Base-by-base conservation (phyloP, 192 early-diverging fungal species). In the Rhizophagus sp. region DNA sequence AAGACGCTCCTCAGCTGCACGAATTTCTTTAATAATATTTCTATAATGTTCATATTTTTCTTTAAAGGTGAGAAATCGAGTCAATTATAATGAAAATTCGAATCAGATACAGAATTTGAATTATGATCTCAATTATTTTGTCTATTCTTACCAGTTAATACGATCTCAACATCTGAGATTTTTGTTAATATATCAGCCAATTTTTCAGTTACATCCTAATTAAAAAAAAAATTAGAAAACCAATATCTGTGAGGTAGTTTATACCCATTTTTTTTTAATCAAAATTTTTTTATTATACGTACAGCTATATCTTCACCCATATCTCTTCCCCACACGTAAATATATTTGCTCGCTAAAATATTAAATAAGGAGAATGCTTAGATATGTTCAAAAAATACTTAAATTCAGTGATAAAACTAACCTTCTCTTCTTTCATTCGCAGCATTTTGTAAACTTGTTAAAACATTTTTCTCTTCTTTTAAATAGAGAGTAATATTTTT, bases 141-240 rank as follows among this genome's bases (percentile, higher is more conserved):
- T 22, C 30, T 11, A 13, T n/a, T 17, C 39, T 79, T 62, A 79
- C 78, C 78, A 44, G 41, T 52, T 19, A 79, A 41, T 10, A 79
- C 78, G 1, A 19, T 70, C 61, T 79, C 78, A 6, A 50, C 68
- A 27, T 79, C 78, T 39, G 78, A 24, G 24, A 79, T 62, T 71
- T 71, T 79, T 24, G 67, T 19, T 39, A 71, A 44, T 62, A 79
- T 25, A 41, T 69, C 62, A 13, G 67, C 11, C 9, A 79, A 24
- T 62, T 71, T 79, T 34, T 79, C 78, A 13, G 78, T 79, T 27
- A 79, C 62, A 79, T 79, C 78, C 78, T 79, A 78, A 30, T 64
- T 12, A n/a, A 41, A 2, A 44, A 10, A 47, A 44, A 41, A 24
- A 69, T 7, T 44, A 9, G 19, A 17, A 34, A 17, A 13, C 39